These are phyloP conservation scores for Stenocarpella maydis DNA, from an alignment of 2,329 filamentous ascomycete genomes.

Conservation along the genomic window DNA sequence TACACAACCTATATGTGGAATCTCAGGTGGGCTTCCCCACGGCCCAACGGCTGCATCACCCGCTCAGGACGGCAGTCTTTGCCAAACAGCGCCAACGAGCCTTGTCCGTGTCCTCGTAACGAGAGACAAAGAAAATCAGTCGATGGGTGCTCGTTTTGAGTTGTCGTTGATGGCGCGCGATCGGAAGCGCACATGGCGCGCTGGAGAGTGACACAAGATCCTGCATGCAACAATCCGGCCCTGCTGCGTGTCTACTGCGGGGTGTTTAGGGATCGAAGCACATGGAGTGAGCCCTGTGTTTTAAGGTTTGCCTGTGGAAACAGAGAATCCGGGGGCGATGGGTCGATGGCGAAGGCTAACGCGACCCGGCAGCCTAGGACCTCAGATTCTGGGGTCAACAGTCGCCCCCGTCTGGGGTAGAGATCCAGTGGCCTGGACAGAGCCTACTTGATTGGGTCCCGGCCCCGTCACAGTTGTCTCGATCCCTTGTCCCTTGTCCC, in stretches of 20 bases:
- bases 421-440: slow-evolving; percentile 15
- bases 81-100: not conserved
- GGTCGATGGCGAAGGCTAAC: slow-evolving; percentile 26
- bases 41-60: not conserved
- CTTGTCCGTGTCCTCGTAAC: not conserved
- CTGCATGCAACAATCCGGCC: not conserved
- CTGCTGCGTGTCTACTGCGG: slow-evolving; percentile 7
- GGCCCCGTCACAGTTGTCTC: not conserved
- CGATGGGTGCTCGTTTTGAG: too few relatives aligned
- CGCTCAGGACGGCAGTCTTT: not conserved
- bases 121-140: not conserved
- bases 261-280: slow-evolving; percentile 18
- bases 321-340: slow-evolving; percentile 24
- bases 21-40: not conserved
- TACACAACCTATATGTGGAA: slow-evolving; percentile 21
- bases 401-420: slow-evolving; percentile 26
- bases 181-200: not conserved
- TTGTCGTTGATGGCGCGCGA: not conserved
- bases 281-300: slow-evolving; percentile 5
- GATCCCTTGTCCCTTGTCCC: slow-evolving; percentile 16
- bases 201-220: slow-evolving; percentile 8
- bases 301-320: slow-evolving; percentile 13
- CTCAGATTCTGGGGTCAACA: slow-evolving; percentile 18
- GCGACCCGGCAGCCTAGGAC: slow-evolving; percentile 2
- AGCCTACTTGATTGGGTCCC: slow-evolving; percentile 19